These are phyloP conservation scores for Paramecium biaurelia DNA, from an alignment of 73 alveolate species.

Conservation along the genomic window DNA sequence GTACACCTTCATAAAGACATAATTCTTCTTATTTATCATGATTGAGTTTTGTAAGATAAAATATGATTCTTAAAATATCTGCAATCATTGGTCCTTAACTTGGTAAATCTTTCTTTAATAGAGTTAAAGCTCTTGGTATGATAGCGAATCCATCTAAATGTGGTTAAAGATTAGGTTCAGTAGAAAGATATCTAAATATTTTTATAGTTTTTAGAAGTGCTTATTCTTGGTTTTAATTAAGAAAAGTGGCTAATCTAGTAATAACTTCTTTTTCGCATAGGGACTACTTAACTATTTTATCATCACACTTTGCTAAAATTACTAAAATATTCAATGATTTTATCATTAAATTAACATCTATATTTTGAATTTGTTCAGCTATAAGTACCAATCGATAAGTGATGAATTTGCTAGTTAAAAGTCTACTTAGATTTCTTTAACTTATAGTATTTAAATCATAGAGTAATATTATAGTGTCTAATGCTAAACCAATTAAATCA, in stretches of 20 bases:
- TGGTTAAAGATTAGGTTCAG: constrained; percentile 43
- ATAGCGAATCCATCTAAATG: constrained; percentile 52
- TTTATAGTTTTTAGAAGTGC: constrained; percentile 25
- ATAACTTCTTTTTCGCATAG: constrained; percentile 54
- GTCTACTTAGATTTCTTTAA: constrained; percentile 25
- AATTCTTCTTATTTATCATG: not conserved
- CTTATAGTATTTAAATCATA: constrained; percentile 41
- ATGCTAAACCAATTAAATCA: constrained; percentile 54
- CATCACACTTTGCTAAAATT: constrained; percentile 53
- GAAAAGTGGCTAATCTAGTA: not conserved
- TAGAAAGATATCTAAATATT: constrained; percentile 51
- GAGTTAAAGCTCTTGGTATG: constrained; percentile 17
- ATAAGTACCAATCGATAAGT: not conserved
- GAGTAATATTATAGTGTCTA: constrained; percentile 23
- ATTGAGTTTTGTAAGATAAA: constrained; percentile 1
- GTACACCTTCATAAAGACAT: constrained; percentile 6
- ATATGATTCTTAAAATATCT: not conserved
- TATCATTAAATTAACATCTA: constrained; percentile 8
- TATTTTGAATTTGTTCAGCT: constrained; percentile 20
- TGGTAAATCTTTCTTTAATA: not conserved
- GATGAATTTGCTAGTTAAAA: constrained; percentile 36
- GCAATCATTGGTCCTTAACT: not conserved
- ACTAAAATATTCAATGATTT: constrained; percentile 32
- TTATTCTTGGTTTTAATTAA: not conserved
- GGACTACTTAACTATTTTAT: constrained; percentile 20